Percentiles rank a stretch among this genome's conserved stretches.
Conservation (phyloP, 2,329 filamentous ascomycete species). For the Calonectria hawksworthii region DNA sequence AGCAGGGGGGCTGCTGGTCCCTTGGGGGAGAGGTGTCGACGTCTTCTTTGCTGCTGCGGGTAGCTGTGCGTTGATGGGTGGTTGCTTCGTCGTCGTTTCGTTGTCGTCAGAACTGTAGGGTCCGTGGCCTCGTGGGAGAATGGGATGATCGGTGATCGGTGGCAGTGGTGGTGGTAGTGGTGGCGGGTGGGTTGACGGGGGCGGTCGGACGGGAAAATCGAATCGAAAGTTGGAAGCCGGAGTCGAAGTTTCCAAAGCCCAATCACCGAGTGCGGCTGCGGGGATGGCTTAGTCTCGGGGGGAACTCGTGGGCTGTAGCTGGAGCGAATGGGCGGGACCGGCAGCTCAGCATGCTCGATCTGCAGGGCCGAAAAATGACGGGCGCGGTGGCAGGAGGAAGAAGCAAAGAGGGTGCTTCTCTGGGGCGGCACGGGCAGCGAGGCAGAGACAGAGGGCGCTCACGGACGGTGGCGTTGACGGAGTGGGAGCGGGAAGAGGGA, state of each 20-base stretch:
- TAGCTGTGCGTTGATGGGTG: background rate
- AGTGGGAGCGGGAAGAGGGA: background rate
- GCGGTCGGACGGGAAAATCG: constrained; percentile 21
- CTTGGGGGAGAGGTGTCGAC: background rate
- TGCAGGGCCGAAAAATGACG: constrained; percentile 26
- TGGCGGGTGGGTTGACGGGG: constrained; percentile 7
- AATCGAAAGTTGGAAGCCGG: constrained; percentile 18
- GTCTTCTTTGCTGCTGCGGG: background rate
- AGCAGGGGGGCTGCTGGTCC: constrained; percentile 20
- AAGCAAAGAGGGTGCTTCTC: constrained; percentile 2
- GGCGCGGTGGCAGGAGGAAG: constrained; percentile 3
- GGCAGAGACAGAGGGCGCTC: constrained; percentile 6
- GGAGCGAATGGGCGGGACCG: constrained; percentile 37
- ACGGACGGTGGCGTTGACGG: constrained; percentile 4
- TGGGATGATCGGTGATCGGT: constrained; percentile 11
- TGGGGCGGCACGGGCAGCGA: constrained; percentile 2
- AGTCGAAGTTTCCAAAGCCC: constrained; percentile 23
- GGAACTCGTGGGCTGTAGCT: constrained; percentile 40
- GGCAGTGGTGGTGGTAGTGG: background rate
- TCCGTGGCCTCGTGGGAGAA: background rate
- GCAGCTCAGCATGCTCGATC: constrained; percentile 36
- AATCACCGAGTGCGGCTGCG: constrained; percentile 43
- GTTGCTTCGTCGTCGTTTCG: background rate
- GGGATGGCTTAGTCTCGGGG: constrained; percentile 43
- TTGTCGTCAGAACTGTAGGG: background rate